A percentile compares a stretch with the other conserved stretches of the same genome.
Evolutionary conservation across 352 stramenopile species (phyloP).

Genomic region (Globisporangium abappressorium): DNA sequence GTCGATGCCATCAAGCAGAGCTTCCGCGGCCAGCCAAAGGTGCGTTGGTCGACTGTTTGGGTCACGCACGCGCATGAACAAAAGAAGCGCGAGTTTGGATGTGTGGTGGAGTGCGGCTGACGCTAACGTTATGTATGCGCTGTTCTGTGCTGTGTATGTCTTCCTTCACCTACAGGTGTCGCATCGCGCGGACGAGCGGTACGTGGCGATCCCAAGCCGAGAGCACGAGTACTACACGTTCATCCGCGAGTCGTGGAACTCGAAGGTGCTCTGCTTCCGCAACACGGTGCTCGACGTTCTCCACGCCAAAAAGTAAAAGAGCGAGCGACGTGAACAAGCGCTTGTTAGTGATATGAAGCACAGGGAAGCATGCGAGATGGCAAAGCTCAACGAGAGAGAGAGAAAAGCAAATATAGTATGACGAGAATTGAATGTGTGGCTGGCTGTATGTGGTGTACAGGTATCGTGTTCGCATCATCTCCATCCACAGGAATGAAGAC

Average conservation of each 20-base stretch:
- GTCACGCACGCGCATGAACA: not conserved
- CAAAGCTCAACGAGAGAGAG: not conserved
- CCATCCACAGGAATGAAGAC: not conserved
- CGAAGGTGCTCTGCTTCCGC: constrained; percentile 58
- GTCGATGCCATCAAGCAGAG: constrained; percentile 56
- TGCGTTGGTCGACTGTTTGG: constrained; percentile 3
- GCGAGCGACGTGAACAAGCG: not conserved
- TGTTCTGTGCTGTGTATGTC: constrained; percentile 4
- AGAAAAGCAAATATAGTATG: constrained; percentile 7
- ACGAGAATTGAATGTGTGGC: constrained; percentile 2
- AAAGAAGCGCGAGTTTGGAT: not conserved
- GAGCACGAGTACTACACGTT: constrained; percentile 85
- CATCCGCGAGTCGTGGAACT: constrained; percentile 69
- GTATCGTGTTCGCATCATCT: not conserved
- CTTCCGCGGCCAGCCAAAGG: constrained; percentile 42
- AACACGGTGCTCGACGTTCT: constrained; percentile 57
- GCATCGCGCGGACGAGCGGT: constrained; percentile 39
- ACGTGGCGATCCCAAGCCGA: constrained; percentile 57
- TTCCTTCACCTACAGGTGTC: not conserved
- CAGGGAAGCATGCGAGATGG: not conserved
- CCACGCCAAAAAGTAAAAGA: constrained; percentile 32
- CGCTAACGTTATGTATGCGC: not conserved
- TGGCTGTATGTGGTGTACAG: not conserved
- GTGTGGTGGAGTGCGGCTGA: not conserved
- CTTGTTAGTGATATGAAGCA: not conserved